Evolutionary conservation across 345 rosid genomes (phyloP).

Genomic region (Salix viminalis): DNA sequence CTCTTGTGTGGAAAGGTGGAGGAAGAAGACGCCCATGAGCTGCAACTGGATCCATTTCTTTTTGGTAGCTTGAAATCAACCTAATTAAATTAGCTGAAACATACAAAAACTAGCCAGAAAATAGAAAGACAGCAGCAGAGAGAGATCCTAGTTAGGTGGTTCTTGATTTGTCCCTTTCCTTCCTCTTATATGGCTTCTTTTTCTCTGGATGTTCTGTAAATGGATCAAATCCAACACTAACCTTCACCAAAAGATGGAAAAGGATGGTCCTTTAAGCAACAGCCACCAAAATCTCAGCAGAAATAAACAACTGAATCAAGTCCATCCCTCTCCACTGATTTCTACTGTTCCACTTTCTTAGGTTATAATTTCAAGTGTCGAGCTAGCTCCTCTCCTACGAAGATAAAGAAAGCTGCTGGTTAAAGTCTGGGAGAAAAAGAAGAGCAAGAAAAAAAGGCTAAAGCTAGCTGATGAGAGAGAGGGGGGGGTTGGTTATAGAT

Average conservation of each 20-base stretch:
- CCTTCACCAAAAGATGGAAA: slow-evolving; percentile 12
- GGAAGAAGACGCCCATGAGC: slow-evolving; percentile 76
- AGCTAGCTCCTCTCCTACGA: background rate
- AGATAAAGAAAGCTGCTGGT: slow-evolving; percentile 14
- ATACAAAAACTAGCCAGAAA: background rate
- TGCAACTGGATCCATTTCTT: slow-evolving; percentile 65
- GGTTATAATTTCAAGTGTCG: background rate
- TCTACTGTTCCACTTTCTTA: background rate
- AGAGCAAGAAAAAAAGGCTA: slow-evolving; percentile 14
- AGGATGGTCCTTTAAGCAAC: slow-evolving; percentile 11
- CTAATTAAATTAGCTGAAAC: slow-evolving; percentile 15
- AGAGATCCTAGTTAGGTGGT: background rate
- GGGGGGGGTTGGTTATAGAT: slow-evolving; percentile 13
- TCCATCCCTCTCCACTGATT: slow-evolving; percentile 5
- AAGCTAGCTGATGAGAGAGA: slow-evolving; percentile 8
- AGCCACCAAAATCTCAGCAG: slow-evolving; percentile 26
- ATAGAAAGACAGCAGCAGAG: background rate
- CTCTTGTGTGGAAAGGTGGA: slow-evolving; percentile 74
- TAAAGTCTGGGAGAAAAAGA: slow-evolving; percentile 35
- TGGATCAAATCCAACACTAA: slow-evolving; percentile 8
- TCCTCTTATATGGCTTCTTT: background rate
- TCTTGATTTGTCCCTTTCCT: background rate
- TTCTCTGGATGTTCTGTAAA: slow-evolving; percentile 7
- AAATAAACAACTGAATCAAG: slow-evolving; percentile 16
- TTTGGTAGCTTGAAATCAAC: background rate